Percentiles rank a stretch among this genome's conserved stretches.
These are phyloP conservation scores for Pseudopithomyces chartarum DNA, from an alignment of 2,329 filamentous ascomycete genomes.

Conservation along the genomic window DNA sequence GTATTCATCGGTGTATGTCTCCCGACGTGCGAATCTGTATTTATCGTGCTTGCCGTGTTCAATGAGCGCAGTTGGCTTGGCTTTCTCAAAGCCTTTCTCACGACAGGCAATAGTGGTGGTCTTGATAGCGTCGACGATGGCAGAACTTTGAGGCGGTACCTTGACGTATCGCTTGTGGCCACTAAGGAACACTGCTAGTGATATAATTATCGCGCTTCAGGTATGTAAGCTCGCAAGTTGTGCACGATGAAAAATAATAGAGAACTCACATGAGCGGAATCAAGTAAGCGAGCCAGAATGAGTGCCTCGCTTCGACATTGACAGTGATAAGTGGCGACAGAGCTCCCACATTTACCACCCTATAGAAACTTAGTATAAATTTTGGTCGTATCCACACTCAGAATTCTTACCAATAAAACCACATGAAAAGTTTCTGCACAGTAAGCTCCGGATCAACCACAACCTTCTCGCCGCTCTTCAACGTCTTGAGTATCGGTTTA, in stretches of 20 bases:
- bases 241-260: no score
- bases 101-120: constrained; percentile 51
- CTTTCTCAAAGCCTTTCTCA: background rate
- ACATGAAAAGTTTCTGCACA: constrained; percentile 63
- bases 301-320: background rate
- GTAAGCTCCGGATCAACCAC: constrained; percentile 73
- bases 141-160: constrained; percentile 71
- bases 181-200: constrained; percentile 50
- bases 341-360: constrained; percentile 56
- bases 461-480: constrained; percentile 66
- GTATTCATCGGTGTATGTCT: constrained; percentile 65
- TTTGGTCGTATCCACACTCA: no score
- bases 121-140: constrained; percentile 64
- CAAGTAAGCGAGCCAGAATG: background rate
- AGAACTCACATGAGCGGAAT: background rate
- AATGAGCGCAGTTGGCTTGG: background rate
- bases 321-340: constrained; percentile 40
- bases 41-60: background rate
- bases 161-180: constrained; percentile 66
- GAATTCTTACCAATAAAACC: constrained; percentile 23
- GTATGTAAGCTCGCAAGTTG: no score
- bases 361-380: no score
- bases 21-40: constrained; percentile 42
- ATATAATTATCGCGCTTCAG: no score
- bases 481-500: constrained; percentile 59